Percentiles rank a stretch among this genome's conserved stretches.
These are phyloP conservation scores for Trifolium subterraneum DNA, from an alignment of 306 rosid species.

Conservation along the genomic window DNA sequence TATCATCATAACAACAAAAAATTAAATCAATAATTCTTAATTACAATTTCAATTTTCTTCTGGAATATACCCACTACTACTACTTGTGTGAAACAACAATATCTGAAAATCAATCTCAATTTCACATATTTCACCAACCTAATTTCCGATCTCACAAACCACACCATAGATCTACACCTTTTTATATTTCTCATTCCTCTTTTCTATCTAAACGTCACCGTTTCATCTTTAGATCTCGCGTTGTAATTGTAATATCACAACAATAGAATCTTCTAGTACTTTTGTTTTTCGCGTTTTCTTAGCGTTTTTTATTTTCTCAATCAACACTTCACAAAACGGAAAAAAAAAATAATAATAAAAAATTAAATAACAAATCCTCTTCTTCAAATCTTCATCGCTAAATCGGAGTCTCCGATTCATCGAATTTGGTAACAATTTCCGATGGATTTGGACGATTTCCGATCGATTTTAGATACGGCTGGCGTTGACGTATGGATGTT, in stretches of 20 bases:
- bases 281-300: constrained; percentile 5
- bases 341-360: neutral
- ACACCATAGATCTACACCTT: constrained; percentile 51
- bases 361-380: neutral
- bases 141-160: neutral
- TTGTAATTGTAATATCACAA: constrained; percentile 13
- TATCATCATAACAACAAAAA: neutral
- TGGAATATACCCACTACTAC: constrained; percentile 38
- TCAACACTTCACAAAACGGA: neutral
- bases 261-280: constrained; percentile 19
- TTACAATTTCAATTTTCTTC: constrained; percentile 5
- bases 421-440: neutral
- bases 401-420: constrained; percentile 4
- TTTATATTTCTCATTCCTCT: constrained; percentile 24
- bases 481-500: constrained; percentile 89
- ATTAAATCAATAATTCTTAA: neutral
- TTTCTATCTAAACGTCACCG: constrained; percentile 29
- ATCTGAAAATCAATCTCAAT: neutral
- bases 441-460: constrained; percentile 92
- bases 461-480: constrained; percentile 68
- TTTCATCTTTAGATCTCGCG: constrained; percentile 37
- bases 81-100: no score
- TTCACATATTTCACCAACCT: constrained; percentile 25
- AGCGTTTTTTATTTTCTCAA: constrained; percentile 23
- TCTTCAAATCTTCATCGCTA: neutral